Conservation (phyloP, 306 rosid species). For the Casuarina equisetifolia region DNA sequence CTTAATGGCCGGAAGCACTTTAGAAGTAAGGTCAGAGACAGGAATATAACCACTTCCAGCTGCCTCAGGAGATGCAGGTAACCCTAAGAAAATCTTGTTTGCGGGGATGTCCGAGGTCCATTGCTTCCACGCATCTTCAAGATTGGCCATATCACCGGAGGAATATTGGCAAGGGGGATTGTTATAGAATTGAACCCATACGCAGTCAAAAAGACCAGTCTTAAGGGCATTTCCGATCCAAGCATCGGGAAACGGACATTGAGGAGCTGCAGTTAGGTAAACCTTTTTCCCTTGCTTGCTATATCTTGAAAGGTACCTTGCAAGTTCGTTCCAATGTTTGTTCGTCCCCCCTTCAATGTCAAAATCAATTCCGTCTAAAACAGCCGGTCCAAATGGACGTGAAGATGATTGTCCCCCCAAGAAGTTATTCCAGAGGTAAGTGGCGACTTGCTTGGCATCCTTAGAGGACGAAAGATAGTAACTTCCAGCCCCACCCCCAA, state of each 20-base stretch:
- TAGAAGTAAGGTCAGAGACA: constrained; percentile 27
- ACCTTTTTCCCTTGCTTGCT: not conserved
- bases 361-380: constrained; percentile 61
- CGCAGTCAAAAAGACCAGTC: constrained; percentile 57
- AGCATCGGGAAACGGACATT: too few species aligned
- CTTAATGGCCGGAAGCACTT: constrained; percentile 55
- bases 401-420: constrained; percentile 48
- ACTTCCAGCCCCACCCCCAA: too few species aligned
- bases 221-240: constrained; percentile 41
- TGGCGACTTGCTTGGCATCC: not conserved
- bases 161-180: constrained; percentile 54
- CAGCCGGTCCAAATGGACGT: constrained; percentile 52
- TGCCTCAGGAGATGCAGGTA: constrained; percentile 53
- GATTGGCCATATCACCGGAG: constrained; percentile 35
- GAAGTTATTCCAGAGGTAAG: constrained; percentile 62
- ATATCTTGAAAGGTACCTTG: constrained; percentile 40
- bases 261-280: too few species aligned
- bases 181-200: constrained; percentile 70
- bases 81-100: constrained; percentile 45
- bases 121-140: constrained; percentile 49
- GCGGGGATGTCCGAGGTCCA: constrained; percentile 48
- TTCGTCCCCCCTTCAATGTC: constrained; percentile 64
- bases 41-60: constrained; percentile 63
- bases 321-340: constrained; percentile 52
- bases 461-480: too few species aligned